These are phyloP conservation scores for Penicillium coffeae DNA, from an alignment of 495 filamentous ascomycete genomes.

Conservation along the genomic window DNA sequence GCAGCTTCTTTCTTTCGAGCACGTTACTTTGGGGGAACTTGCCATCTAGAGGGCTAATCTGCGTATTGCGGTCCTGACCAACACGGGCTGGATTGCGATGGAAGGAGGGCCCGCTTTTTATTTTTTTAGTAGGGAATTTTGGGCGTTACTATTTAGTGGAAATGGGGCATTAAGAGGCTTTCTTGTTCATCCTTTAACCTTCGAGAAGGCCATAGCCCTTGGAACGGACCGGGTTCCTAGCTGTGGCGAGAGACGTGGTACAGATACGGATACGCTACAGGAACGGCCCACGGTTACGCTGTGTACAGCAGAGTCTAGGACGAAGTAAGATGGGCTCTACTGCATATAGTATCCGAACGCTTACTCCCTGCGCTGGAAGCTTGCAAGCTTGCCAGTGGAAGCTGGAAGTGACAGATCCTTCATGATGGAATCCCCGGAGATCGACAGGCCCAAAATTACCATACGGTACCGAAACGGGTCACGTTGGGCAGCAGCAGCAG, in stretches of 20 bases:
- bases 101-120: conserved; percentile 14
- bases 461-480: not conserved
- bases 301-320: too few species aligned
- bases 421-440: not conserved
- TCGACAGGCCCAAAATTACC: not conserved
- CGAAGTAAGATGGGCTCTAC: too few species aligned
- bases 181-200: not conserved
- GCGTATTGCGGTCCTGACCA: conserved; percentile 24
- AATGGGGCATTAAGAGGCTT: not conserved
- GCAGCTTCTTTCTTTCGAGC: conserved; percentile 3
- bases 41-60: not conserved
- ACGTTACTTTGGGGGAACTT: not conserved
- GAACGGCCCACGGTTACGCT: not conserved
- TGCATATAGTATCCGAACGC: too few species aligned
- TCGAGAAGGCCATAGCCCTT: conserved; percentile 1
- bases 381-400: too few species aligned
- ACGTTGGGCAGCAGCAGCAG: not conserved
- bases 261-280: not conserved
- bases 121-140: not conserved
- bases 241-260: not conserved
- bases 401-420: too few species aligned
- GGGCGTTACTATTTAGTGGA: not conserved
- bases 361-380: too few species aligned
- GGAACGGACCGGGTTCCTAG: conserved; percentile 6
- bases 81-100: conserved; percentile 12